Percentiles rank a stretch among this genome's conserved stretches.
Conservation (phyloP, 768 basidiomycete genomes). For the Gloeostereum incarnatum region DNA sequence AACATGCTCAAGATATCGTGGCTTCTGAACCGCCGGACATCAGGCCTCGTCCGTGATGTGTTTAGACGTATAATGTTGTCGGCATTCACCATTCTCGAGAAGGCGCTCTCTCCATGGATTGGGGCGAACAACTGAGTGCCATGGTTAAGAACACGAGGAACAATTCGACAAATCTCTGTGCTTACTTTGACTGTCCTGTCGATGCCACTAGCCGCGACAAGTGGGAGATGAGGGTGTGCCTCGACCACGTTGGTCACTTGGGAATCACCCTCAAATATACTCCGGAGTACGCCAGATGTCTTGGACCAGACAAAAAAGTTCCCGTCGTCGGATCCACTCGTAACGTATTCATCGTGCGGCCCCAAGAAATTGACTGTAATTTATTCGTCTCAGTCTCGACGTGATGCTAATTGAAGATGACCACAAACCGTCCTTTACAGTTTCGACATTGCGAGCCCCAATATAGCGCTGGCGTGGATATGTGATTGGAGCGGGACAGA, state of each 20-base stretch:
- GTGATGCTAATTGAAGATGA: neutral
- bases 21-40: no score
- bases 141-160: neutral
- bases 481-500: conserved; percentile 42
- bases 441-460: conserved; percentile 73
- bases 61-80: conserved; percentile 52
- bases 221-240: conserved; percentile 68
- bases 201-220: conserved; percentile 84
- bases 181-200: conserved; percentile 76
- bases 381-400: neutral
- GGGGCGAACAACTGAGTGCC: conserved; percentile 56
- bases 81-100: conserved; percentile 46
- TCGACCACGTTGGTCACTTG: conserved; percentile 83
- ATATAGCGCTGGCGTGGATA: conserved; percentile 53
- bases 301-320: conserved; percentile 88
- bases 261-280: conserved; percentile 79
- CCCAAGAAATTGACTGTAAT: conserved; percentile 76
- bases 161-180: neutral
- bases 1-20: no score
- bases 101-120: conserved; percentile 30
- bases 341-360: conserved; percentile 64
- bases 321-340: conserved; percentile 83
- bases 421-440: conserved; percentile 76
- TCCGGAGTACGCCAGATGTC: conserved; percentile 47
- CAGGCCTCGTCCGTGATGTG: no score